Conservation (phyloP, 225 moss, liverwort and hornwort genomes). For the Straminergon stramineum region DNA sequence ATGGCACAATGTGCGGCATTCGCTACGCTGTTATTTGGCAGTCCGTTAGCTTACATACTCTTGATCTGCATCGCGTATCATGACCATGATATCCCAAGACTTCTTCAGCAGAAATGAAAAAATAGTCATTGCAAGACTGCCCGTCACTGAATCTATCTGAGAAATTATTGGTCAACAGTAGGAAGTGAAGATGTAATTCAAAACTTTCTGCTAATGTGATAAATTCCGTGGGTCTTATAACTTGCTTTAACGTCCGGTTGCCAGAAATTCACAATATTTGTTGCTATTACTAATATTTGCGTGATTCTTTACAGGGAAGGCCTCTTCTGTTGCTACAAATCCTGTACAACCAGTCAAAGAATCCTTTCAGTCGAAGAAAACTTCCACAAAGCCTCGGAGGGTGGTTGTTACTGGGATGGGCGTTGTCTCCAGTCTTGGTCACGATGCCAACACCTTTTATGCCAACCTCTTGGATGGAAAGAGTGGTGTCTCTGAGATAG, state of each 20-base stretch:
- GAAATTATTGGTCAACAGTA: neutral
- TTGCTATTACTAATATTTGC: neutral
- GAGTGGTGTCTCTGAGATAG: constrained; percentile 74
- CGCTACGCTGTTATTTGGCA: neutral
- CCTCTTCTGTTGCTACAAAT: constrained; percentile 51
- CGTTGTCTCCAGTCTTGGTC: constrained; percentile 81
- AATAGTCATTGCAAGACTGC: neutral
- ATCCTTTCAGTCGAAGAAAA: constrained; percentile 37
- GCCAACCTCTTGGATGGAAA: constrained; percentile 74
- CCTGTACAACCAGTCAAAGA: constrained; percentile 75
- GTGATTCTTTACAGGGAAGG: constrained; percentile 46
- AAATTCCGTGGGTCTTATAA: neutral
- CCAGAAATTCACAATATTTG: neutral
- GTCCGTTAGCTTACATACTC: neutral
- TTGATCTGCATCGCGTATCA: neutral
- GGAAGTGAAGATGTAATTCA: neutral
- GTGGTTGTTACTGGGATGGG: constrained; percentile 97
- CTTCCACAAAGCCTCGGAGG: constrained; percentile 66
- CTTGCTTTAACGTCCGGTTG: neutral
- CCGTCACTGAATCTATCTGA: neutral
- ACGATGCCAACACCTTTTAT: constrained; percentile 67
- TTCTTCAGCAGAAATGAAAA: neutral
- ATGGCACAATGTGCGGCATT: neutral
- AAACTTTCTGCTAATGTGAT: neutral
- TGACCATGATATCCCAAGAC: neutral